These are phyloP conservation scores for Phaeosphaeria sp. DNA, from an alignment of 2,329 filamentous ascomycete species.

Conservation along the genomic window DNA sequence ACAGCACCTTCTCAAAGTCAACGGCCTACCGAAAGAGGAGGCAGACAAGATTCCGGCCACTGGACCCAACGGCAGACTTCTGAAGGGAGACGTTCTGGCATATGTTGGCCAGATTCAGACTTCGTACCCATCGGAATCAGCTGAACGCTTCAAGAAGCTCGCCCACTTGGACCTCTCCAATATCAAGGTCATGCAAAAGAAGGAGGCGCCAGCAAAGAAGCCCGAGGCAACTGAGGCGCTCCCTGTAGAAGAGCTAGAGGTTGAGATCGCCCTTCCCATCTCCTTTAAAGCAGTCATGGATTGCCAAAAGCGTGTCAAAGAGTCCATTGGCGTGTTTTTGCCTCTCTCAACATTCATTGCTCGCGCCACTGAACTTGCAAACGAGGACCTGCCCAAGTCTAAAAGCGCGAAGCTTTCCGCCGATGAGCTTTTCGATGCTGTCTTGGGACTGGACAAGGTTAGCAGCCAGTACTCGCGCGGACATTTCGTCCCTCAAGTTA, in stretches of 20 bases:
- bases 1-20: slow-evolving; percentile 77
- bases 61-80: slow-evolving; percentile 83
- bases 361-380: slow-evolving; percentile 84
- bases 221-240: slow-evolving; percentile 45
- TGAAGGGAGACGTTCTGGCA: slow-evolving; percentile 95
- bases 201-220: slow-evolving; percentile 55
- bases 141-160: slow-evolving; percentile 74
- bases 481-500: slow-evolving; percentile 75
- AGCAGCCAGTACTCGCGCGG: slow-evolving; percentile 60
- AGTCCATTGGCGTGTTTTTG: slow-evolving; percentile 78
- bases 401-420: slow-evolving; percentile 70
- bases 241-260: slow-evolving; percentile 55
- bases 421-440: slow-evolving; percentile 86
- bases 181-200: slow-evolving; percentile 75
- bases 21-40: slow-evolving; percentile 77
- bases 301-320: slow-evolving; percentile 79
- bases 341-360: slow-evolving; percentile 87
- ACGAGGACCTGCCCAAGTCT: slow-evolving; percentile 79
- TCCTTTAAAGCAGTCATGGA: slow-evolving; percentile 80
- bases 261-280: slow-evolving; percentile 74
- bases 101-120: slow-evolving; percentile 80
- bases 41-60: slow-evolving; percentile 83
- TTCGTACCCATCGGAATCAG: slow-evolving; percentile 73
- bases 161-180: slow-evolving; percentile 91
- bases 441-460: slow-evolving; percentile 73